phyloP scores from a whole-genome alignment of 2,329 filamentous ascomycete species.

The Apiospora hydei region DNA sequence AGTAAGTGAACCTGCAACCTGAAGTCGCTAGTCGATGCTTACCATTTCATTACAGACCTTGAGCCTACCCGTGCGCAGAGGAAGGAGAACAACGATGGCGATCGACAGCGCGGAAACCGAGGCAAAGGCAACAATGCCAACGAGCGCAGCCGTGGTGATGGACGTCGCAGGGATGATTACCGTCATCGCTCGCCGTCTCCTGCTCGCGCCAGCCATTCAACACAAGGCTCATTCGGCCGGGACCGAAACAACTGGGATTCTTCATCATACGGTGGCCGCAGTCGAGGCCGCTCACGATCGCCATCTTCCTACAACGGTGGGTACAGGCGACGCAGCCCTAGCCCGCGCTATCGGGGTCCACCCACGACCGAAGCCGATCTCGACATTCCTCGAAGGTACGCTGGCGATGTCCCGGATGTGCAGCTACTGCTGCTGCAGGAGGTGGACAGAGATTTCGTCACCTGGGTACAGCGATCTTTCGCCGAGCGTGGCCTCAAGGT shows the following conservation, averaged over 20 bases:
- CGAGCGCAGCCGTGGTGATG: conserved; percentile 47
- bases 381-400: conserved; percentile 76
- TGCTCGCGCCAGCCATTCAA: conserved; percentile 42
- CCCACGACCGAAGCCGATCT: conserved; percentile 60
- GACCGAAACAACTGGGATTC: conserved; percentile 46
- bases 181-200: conserved; percentile 37
- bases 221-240: conserved; percentile 42
- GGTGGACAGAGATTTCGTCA: conserved; percentile 79
- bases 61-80: conserved; percentile 91
- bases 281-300: conserved; percentile 71
- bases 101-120: conserved; percentile 61
- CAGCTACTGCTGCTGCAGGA: conserved; percentile 85
- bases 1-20: conserved; percentile 67
- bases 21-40: not conserved
- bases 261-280: conserved; percentile 41
- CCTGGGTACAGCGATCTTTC: conserved; percentile 82
- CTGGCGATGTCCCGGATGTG: conserved; percentile 83
- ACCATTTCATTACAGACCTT: conserved; percentile 64
- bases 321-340: conserved; percentile 75
- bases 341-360: conserved; percentile 60
- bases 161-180: conserved; percentile 38
- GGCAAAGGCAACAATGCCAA: conserved; percentile 52
- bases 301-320: conserved; percentile 59
- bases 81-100: conserved; percentile 73
- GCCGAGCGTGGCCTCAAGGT: conserved; percentile 73